Conservation (phyloP, 345 rosid genomes). For the Aethionema arabicum region DNA sequence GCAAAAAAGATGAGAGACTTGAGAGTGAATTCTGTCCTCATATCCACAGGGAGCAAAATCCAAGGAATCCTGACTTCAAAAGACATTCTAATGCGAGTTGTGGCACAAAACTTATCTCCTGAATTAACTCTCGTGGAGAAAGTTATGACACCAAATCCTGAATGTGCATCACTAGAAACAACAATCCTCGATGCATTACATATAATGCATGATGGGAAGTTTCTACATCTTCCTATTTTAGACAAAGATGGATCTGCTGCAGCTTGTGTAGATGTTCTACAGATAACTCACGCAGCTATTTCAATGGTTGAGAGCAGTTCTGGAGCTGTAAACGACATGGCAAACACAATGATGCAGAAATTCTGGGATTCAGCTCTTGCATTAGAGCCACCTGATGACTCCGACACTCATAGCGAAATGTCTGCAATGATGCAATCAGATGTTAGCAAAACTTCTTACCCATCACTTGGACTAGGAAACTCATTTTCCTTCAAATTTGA, state of each 20-base stretch:
- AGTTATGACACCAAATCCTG: slow-evolving; percentile 97
- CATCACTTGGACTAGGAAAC: slow-evolving; percentile 76
- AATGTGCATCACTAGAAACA: slow-evolving; percentile 74
- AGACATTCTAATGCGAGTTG: slow-evolving; percentile 97
- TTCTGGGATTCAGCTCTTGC: slow-evolving; percentile 98
- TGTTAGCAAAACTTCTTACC: slow-evolving; percentile 56
- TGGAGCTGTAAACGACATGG: slow-evolving; percentile 84
- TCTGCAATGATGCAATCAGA: slow-evolving; percentile 76
- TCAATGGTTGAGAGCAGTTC: slow-evolving; percentile 90
- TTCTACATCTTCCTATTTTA: slow-evolving; percentile 89
- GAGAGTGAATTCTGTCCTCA: slow-evolving; percentile 72
- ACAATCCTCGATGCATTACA: slow-evolving; percentile 93
- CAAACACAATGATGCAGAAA: slow-evolving; percentile 98
- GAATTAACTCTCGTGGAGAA: slow-evolving; percentile 85
- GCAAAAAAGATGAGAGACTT: slow-evolving; percentile 85
- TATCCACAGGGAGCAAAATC: slow-evolving; percentile 61
- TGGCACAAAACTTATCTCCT: slow-evolving; percentile 92
- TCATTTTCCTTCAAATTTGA: slow-evolving; percentile 82
- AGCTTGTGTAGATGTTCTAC: slow-evolving; percentile 88
- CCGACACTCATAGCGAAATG: slow-evolving; percentile 89
- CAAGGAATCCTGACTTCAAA: slow-evolving; percentile 93
- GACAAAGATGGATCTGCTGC: slow-evolving; percentile 79
- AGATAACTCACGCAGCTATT: slow-evolving; percentile 96
- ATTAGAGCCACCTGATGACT: slow-evolving; percentile 86
- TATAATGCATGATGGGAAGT: slow-evolving; percentile 95